Base-by-base conservation (phyloP, 176 grass and related monocot genomes). In the Elymus sibiricus region DNA sequence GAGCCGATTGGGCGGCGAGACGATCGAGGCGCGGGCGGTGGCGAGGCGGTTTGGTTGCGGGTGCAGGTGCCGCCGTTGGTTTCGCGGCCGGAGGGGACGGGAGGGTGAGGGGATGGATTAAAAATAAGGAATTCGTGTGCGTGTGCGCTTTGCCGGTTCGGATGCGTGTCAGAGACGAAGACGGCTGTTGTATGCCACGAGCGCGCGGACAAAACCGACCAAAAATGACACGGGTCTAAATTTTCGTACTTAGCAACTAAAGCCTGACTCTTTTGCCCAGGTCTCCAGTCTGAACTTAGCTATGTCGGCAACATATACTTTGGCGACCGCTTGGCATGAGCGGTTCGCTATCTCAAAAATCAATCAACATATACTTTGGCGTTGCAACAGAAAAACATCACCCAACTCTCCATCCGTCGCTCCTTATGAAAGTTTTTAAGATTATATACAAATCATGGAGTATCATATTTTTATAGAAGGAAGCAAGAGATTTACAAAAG, bases 51-150 rank as follows among this genome's bases (percentile, higher is more conserved):
- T 72, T 43, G 79, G 86, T 70, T 81, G 76, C 79, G 83, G 79
- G 79, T 69, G 89, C 10, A 79, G 80, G 80, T 71, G 89, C 12
- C 60, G 66, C 87, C 80, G 89, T 87, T 75, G 89, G 85, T 84
- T 90, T 90, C 80, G 84, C 75, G 11, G 67, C 34, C 56, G 74
- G 84, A 38, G 77, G 35, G 43, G 34, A 58, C 17, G 6, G 25
- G 58, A 25, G 7, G 34, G 7, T 22, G 21, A 27, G 17, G 21
- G 37, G 62, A 2, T 3, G 24, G 78, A 63, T 53, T 62, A 59
- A 27, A 35, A 84, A 74, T 8, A 55, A 9, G 2, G 5, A 56
- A 80, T 75, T 74, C 79, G 65, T 84, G 73, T 24, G 69, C 28
- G 66, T 68, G 65, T 79, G 65, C 34, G 55, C 7, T 53, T 47